Base-by-base conservation (phyloP, 345 rosid genomes). In the Euphorbia lathyris region DNA sequence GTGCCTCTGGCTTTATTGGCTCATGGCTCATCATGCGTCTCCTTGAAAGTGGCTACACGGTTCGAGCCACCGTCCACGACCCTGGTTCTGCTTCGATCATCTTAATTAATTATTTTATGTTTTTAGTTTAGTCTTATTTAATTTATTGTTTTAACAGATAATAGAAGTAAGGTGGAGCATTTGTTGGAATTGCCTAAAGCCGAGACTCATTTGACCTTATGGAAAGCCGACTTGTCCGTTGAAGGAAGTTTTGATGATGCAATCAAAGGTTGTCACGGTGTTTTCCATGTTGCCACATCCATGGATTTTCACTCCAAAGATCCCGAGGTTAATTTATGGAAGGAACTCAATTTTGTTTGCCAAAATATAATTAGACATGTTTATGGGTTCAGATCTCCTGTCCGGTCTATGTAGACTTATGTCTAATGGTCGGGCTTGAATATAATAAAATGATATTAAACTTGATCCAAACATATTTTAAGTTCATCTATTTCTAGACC, bases 261-360 rank as follows among this genome's bases (percentile, higher is more conserved):
- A 0, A 88, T 92, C 52, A 53, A 79, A 17, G 97, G 96, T 4
- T 92, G 98, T 66, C 58, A 71, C 1, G 97, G 99, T 2, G 99
- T 95, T 14, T 95, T 92, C 67, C 98, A 95, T 69, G 92, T 92
- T 3, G 99, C 99, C 48, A 95, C 99, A 2, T 98, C 98, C 30
- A 92, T 92, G 98, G 97, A 90, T 71, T 95, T 95, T 62, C 92
- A 92, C 65, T 85, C 98, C 65, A 81, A 84, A 74, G 99, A 95
- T 52, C 99, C 98, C 4, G 93, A 95, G 84, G 99, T 86, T 26
- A n/a, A n/a, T n/a, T n/a, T n/a, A n/a, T n/a, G n/a, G n/a, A n/a
- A n/a, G n/a, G n/a, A n/a, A n/a, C n/a, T n/a, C n/a, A n/a, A n/a
- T n/a, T n/a, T n/a, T n/a, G n/a, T n/a, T n/a, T n/a, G n/a, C n/a